Evolutionary conservation across 169 alveolate genomes (phyloP), one percentile per base, ranked within the genome.

Genomic region (Neospora caninum): DNA sequence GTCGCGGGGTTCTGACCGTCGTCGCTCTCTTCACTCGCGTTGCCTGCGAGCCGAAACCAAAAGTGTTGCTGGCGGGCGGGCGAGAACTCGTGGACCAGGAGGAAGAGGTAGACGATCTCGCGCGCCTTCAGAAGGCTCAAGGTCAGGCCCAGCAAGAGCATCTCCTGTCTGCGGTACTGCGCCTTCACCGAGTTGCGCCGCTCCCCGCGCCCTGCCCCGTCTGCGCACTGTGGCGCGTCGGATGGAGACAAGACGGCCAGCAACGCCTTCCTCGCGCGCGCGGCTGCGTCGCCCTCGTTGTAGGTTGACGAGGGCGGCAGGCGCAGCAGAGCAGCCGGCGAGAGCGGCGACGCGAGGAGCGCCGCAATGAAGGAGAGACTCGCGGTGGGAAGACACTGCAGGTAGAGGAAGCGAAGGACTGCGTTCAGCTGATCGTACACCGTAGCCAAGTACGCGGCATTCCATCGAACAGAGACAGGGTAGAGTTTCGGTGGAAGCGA

Each of bases 91-190:
- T 82, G 89, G n/a, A 42, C 9, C 34, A 82, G 38, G 25, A 82
- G 53, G 38, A 82, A 42, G 31, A 82, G 69, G 41, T 43, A 36
- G 31, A 82, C 42, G 38, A 82, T 25, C 41, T 38, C 38, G 31
- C 41, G 89, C 2, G 67, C 64, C 29, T 67, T 2, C 67, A 42
- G 53, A 13, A 82, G 89, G 25, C n/a, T 27, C 64, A 82, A 67
- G 7, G 89, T 82, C 64, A 82, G 25, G 67, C 89, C 54, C 41
- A 82, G 39, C 36, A 38, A 34, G 25, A 82, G 53, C 39, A 0
- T 18, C 89, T 82, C 67, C 89, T 82, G 89, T 36, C 18, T 20
- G 53, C 67, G 34, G 67, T 82, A 82, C 89, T 82, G 13, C 54
- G 34, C 41, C 7, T 41, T 41, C 22, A 18, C 39, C 39, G 20